These are phyloP conservation scores for Pseudonitzschia multiseries DNA, from an alignment of 108 stramenopile species.

Conservation along the genomic window DNA sequence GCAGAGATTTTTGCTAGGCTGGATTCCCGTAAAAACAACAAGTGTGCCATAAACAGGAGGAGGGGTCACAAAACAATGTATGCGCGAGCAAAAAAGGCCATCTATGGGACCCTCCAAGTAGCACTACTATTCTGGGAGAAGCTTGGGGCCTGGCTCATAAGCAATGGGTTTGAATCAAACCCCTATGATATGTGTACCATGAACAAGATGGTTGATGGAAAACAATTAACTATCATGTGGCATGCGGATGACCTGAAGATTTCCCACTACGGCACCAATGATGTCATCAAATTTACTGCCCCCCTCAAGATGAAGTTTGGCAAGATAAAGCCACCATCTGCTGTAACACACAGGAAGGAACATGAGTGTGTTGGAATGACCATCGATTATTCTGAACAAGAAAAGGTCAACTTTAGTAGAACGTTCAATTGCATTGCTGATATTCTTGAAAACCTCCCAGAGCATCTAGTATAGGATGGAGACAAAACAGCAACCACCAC, in stretches of 20 bases:
- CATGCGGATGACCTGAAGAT: conserved; percentile 53
- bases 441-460: no score
- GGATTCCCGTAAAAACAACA: conserved; percentile 18
- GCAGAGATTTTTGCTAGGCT: conserved; percentile 8
- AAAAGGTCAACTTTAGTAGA: no score
- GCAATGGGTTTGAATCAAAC: conserved; percentile 35
- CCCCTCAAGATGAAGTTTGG: no score
- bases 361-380: no score
- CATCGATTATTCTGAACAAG: no score
- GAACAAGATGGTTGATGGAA: conserved; percentile 48
- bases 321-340: no score
- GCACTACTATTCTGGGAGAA: no score
- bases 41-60: background rate
- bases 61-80: conserved; percentile 27
- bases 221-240: conserved; percentile 47
- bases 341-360: no score
- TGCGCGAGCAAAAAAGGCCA: conserved; percentile 27
- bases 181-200: conserved; percentile 43
- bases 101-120: conserved; percentile 25
- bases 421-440: no score
- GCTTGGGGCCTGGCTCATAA: conserved; percentile 11
- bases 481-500: no score
- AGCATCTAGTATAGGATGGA: no score
- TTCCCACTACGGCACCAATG: conserved; percentile 20
- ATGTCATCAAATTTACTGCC: no score